Evolutionary conservation across 2,329 filamentous ascomycete genomes (phyloP).

Genomic region (Aspergillus novofumigatus): DNA sequence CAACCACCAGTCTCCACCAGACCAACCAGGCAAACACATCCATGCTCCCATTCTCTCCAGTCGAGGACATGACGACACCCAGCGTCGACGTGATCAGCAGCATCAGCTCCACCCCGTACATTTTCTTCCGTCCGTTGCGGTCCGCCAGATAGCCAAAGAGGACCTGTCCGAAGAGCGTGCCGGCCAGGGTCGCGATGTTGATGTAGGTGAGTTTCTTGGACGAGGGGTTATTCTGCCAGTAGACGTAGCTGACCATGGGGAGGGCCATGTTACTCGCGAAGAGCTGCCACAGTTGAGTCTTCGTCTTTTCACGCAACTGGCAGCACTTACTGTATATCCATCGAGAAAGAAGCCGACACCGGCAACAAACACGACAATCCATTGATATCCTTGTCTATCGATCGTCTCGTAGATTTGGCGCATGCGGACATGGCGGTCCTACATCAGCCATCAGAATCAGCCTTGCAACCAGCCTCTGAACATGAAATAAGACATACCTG

Average conservation of each 20-base stretch:
- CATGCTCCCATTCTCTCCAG: conserved; percentile 42
- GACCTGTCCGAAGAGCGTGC: conserved; percentile 46
- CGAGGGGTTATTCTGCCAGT: conserved; percentile 40
- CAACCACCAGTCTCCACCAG: conserved; percentile 47
- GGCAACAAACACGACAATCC: conserved; percentile 44
- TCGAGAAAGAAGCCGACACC: conserved; percentile 50
- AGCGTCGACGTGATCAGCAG: conserved; percentile 46
- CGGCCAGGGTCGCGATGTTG: conserved; percentile 45
- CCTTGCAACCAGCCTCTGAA: too few relatives aligned
- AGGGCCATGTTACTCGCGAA: conserved; percentile 51
- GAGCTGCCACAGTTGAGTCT: conserved; percentile 23
- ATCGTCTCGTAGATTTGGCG: conserved; percentile 44
- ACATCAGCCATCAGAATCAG: neutral
- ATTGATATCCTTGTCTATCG: conserved; percentile 41
- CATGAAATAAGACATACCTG: conserved; percentile 20
- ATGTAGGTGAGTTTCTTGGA: conserved; percentile 37
- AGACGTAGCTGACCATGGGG: conserved; percentile 47
- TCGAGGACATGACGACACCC: conserved; percentile 44
- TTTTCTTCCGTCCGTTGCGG: conserved; percentile 45
- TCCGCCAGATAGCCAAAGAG: conserved; percentile 47
- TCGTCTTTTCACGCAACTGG: neutral
- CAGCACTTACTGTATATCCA: conserved; percentile 36
- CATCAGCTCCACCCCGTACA: conserved; percentile 50
- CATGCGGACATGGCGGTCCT: conserved; percentile 42
- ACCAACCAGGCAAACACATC: conserved; percentile 44